phyloP scores from a whole-genome alignment of 225 moss, liverwort and hornwort genomes.

The Polytrichum commune region DNA sequence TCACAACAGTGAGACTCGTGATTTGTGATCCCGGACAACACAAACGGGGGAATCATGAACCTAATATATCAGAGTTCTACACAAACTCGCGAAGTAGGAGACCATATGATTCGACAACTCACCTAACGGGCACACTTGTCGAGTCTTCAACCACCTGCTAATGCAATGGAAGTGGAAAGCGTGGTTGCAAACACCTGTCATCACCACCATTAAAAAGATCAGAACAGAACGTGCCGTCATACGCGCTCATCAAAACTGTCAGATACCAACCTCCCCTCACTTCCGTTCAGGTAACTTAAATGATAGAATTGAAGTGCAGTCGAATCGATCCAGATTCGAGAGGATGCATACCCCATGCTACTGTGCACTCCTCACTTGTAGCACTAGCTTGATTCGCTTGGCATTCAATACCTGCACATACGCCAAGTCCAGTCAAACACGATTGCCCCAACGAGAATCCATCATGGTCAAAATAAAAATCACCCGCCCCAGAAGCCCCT shows the following conservation, averaged over 20 bases:
- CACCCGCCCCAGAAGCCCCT: too few relatives aligned
- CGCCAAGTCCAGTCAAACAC: too few relatives aligned
- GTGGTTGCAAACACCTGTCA: constrained; percentile 85
- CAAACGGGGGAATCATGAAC: too few relatives aligned
- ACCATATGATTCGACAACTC: constrained; percentile 3
- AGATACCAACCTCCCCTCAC: too few relatives aligned
- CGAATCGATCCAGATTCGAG: background rate
- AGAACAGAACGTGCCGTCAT: too few relatives aligned
- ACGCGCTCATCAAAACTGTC: too few relatives aligned
- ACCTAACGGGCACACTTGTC: too few relatives aligned
- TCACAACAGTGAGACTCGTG: background rate
- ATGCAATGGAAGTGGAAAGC: constrained; percentile 97
- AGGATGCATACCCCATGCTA: constrained; percentile 74
- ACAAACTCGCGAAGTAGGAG: background rate
- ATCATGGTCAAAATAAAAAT: too few relatives aligned
- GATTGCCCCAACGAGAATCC: too few relatives aligned
- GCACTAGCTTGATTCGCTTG: constrained; percentile 95
- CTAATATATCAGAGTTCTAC: too few relatives aligned
- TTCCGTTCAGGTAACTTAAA: too few relatives aligned
- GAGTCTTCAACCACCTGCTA: constrained; percentile 93
- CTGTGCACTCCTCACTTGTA: constrained; percentile 89
- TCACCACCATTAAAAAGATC: too few relatives aligned
- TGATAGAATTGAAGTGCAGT: background rate
- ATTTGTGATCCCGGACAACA: background rate
- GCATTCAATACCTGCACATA: constrained; percentile 72